Percentiles rank a stretch among this genome's conserved stretches.
Conservation (phyloP, 495 filamentous ascomycete species). For the Cercophora newfieldiana region DNA sequence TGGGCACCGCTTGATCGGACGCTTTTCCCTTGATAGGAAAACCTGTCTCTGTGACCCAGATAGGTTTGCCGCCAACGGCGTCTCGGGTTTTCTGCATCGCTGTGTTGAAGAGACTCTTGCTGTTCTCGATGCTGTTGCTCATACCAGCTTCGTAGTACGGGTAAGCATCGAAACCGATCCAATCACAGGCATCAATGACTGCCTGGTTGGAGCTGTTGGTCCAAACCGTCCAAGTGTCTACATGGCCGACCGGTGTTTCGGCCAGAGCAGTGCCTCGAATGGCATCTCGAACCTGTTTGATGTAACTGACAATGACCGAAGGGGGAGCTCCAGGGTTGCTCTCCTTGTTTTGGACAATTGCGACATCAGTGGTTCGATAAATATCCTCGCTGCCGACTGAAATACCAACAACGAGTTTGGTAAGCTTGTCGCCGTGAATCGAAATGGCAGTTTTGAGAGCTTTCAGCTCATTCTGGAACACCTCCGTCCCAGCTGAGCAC, state of each 20-base stretch:
- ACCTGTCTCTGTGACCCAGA: constrained; percentile 92
- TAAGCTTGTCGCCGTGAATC: constrained; percentile 62
- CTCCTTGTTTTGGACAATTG: constrained; percentile 46
- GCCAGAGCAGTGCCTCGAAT: constrained; percentile 60
- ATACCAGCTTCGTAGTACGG: constrained; percentile 73
- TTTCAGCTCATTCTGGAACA: constrained; percentile 65
- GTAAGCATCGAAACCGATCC: constrained; percentile 74
- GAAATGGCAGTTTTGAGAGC: constrained; percentile 65
- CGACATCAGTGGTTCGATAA: constrained; percentile 78
- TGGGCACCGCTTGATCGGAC: constrained; percentile 62
- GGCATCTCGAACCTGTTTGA: constrained; percentile 59
- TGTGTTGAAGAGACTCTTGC: constrained; percentile 61
- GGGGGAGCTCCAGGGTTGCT: constrained; percentile 58
- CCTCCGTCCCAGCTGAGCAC: constrained; percentile 65
- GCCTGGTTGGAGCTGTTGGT: constrained; percentile 69
- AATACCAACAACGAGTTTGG: constrained; percentile 72
- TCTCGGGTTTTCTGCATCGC: constrained; percentile 59
- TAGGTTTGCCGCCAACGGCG: constrained; percentile 62
- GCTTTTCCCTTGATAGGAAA: constrained; percentile 72
- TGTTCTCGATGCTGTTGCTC: constrained; percentile 64
- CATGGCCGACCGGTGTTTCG: constrained; percentile 69
- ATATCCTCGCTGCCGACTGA: constrained; percentile 90
- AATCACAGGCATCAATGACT: constrained; percentile 72
- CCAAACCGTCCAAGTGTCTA: constrained; percentile 91
- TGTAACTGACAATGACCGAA: constrained; percentile 61